Evolutionary conservation across 495 filamentous ascomycete species (phyloP).

Genomic region (Talaromyces nanjingensis): DNA sequence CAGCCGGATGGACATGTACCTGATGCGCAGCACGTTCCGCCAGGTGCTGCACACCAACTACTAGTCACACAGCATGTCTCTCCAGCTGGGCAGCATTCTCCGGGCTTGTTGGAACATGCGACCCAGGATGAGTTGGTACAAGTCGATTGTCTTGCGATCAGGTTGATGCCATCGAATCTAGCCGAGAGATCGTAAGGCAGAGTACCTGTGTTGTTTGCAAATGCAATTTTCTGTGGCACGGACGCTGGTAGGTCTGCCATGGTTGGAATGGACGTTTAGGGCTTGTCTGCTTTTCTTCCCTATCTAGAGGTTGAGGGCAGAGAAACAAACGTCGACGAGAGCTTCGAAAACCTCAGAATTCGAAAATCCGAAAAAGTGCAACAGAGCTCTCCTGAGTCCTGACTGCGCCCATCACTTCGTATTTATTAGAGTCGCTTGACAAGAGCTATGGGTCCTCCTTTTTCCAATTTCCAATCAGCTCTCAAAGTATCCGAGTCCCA

Average conservation of each 20-base stretch:
- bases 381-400: background rate
- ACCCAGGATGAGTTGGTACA: background rate
- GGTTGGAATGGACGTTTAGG: background rate
- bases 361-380: background rate
- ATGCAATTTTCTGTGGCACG: background rate
- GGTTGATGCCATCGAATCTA: background rate
- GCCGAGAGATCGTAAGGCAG: background rate
- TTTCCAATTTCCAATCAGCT: background rate
- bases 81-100: background rate
- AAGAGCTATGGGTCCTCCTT: background rate
- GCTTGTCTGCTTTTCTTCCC: background rate
- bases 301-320: background rate
- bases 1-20: background rate
- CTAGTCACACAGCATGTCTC: background rate
- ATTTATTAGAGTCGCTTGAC: background rate
- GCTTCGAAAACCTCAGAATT: background rate
- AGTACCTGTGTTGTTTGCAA: background rate
- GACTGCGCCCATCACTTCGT: background rate
- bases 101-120: background rate
- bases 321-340: background rate
- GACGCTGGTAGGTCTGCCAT: background rate
- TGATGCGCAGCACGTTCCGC: background rate
- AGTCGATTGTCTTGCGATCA: background rate
- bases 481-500: background rate
- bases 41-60: background rate